Percentiles rank a stretch among this genome's conserved stretches.
These are phyloP conservation scores for Trichoderma atroviride DNA, from an alignment of 2,329 filamentous ascomycete species.

Conservation along the genomic window DNA sequence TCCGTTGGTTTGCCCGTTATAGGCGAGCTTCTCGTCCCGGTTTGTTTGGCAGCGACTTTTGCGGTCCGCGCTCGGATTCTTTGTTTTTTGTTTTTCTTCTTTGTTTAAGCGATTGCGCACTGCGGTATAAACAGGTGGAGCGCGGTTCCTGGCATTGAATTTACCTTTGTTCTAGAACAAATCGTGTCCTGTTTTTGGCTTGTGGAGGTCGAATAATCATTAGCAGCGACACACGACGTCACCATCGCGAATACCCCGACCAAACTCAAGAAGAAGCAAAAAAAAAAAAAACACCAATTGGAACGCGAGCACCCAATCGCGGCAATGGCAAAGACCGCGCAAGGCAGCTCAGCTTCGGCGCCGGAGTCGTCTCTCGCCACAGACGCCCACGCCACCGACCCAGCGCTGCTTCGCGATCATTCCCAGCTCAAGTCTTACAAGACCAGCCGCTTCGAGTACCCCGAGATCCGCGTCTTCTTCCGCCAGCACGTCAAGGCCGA, in stretches of 20 bases:
- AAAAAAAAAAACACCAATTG: neutral
- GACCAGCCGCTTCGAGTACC: constrained; percentile 72
- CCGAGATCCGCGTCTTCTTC: constrained; percentile 79
- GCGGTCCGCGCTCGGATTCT: neutral
- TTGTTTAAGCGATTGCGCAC: neutral
- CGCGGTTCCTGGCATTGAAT: neutral
- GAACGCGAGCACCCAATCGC: neutral
- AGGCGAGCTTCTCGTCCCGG: neutral
- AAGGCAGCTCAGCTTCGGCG: neutral
- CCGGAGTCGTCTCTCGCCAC: constrained; percentile 33
- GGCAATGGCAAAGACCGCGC: constrained; percentile 24
- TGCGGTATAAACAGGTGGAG: constrained; percentile 11
- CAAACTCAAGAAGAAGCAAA: neutral
- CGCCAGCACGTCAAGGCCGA: constrained; percentile 79
- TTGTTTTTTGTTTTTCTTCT: neutral
- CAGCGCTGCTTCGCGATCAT: constrained; percentile 76
- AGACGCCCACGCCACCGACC: constrained; percentile 64
- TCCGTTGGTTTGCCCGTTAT: constrained; percentile 1
- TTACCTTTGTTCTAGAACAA: neutral
- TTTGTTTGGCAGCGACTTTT: neutral
- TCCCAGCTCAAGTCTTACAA: constrained; percentile 71
- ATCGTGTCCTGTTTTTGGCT: neutral
- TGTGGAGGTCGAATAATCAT: neutral
- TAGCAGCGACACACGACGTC: neutral
- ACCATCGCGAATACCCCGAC: neutral